phyloP scores from a whole-genome alignment of 2,329 filamentous ascomycete species.

The Verticillium albo-atrum region DNA sequence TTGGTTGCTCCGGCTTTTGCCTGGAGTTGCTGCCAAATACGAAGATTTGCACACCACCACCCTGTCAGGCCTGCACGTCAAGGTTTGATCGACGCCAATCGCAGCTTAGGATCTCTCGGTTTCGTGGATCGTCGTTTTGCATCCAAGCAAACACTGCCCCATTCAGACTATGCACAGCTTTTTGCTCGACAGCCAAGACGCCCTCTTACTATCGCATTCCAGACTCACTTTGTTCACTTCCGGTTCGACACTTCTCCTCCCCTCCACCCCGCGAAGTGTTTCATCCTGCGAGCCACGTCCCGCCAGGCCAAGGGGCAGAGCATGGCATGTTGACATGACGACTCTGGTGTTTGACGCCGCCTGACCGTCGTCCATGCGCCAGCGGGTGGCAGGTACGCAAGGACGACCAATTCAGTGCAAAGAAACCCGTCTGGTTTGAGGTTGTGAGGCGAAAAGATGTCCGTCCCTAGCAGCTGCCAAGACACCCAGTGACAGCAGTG shows the following conservation, averaged over 20 bases:
- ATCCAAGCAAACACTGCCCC: slow-evolving; percentile 12
- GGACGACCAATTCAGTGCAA: neutral
- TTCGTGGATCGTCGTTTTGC: slow-evolving; percentile 3
- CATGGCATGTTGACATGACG: neutral
- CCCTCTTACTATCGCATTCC: neutral
- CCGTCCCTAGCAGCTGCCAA: neutral
- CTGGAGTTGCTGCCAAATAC: neutral
- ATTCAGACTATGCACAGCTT: slow-evolving; percentile 5
- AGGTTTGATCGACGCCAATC: slow-evolving; percentile 15
- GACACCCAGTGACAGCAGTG: neutral
- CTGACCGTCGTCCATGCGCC: neutral
- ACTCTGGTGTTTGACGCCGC: neutral
- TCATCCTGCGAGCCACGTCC: neutral
- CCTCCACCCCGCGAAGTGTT: neutral
- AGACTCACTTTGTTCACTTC: neutral
- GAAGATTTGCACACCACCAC: neutral
- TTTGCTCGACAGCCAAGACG: neutral
- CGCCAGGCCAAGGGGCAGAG: neutral
- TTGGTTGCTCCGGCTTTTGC: neutral
- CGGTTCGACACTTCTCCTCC: neutral
- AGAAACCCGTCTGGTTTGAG: neutral
- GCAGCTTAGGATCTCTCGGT: slow-evolving; percentile 7
- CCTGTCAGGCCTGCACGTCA: slow-evolving; percentile 6
- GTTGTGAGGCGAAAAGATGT: neutral
- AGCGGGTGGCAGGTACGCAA: neutral